Conservation (phyloP, 352 stramenopile genomes). For the Pythium dissimile region DNA sequence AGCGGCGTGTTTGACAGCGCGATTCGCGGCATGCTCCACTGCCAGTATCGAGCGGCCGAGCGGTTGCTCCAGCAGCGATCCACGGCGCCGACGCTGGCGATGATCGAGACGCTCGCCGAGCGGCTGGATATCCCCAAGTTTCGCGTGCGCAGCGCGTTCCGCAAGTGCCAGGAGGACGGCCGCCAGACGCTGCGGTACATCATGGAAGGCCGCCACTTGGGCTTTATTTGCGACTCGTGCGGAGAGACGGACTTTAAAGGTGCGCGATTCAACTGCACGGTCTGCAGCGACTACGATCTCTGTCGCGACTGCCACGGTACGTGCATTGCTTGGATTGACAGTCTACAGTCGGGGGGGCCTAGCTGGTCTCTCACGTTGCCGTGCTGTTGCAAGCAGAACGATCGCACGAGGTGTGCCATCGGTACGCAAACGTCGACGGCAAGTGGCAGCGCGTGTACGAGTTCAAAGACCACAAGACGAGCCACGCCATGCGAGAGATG, state of each 20-base stretch:
- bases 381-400: conserved; percentile 27
- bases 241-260: conserved; percentile 78
- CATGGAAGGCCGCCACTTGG: conserved; percentile 76
- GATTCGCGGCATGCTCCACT: conserved; percentile 33
- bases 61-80: conserved; percentile 27
- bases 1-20: conserved; percentile 23
- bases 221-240: conserved; percentile 82
- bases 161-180: conserved; percentile 72
- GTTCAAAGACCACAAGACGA: conserved; percentile 59
- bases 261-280: conserved; percentile 64
- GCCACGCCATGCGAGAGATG: conserved; percentile 65
- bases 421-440: conserved; percentile 77
- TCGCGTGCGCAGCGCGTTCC: conserved; percentile 71
- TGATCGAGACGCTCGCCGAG: conserved; percentile 62
- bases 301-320: conserved; percentile 61
- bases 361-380: not conserved
- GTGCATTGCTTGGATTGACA: conserved; percentile 12
- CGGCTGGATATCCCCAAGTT: conserved; percentile 79
- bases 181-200: conserved; percentile 68
- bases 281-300: conserved; percentile 79
- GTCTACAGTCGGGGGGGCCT: not conserved
- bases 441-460: conserved; percentile 79
- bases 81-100: conserved; percentile 40
- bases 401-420: conserved; percentile 58
- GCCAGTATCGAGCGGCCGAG: conserved; percentile 39